A percentile compares a stretch with the other conserved stretches of the same genome.
Evolutionary conservation across 108 stramenopile genomes (phyloP).

Genomic region (Cyclostephanos tholiformis): DNA sequence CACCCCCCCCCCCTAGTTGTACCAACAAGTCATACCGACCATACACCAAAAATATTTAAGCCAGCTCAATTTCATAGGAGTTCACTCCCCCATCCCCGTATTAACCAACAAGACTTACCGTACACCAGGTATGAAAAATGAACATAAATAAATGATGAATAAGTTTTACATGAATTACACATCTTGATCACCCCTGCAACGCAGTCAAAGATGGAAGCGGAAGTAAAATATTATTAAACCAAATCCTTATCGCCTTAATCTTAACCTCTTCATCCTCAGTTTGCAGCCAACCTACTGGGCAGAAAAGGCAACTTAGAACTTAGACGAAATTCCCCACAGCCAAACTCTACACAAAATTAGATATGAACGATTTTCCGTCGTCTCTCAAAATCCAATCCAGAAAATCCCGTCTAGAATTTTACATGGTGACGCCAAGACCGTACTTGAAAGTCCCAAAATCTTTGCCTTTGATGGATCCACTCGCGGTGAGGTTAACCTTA

Average conservation of each 20-base stretch:
- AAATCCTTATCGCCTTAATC: slow-evolving; percentile 1
- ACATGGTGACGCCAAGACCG: slow-evolving; percentile 84
- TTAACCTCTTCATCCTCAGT: slow-evolving; percentile 7
- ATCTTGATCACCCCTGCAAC: not conserved
- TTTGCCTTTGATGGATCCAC: slow-evolving; percentile 73
- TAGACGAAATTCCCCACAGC: slow-evolving; percentile 3
- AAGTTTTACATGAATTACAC: not conserved
- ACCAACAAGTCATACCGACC: too few relatives aligned
- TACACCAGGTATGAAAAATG: too few relatives aligned
- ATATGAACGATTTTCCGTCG: not conserved
- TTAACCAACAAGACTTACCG: too few relatives aligned
- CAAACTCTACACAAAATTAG: not conserved
- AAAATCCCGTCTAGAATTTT: slow-evolving; percentile 37
- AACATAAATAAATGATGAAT: not conserved
- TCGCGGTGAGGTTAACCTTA: slow-evolving; percentile 86
- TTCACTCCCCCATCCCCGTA: too few relatives aligned
- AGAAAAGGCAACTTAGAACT: not conserved
- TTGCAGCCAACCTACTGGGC: not conserved
- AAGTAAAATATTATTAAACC: not conserved
- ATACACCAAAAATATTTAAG: too few relatives aligned
- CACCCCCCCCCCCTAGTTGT: too few relatives aligned
- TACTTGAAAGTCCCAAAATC: slow-evolving; percentile 87
- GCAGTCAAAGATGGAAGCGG: not conserved
- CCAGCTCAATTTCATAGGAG: too few relatives aligned
- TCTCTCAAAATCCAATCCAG: not conserved